A percentile compares a stretch with the other conserved stretches of the same genome.
These are phyloP conservation scores for Chytriomyces sp. DNA, from an alignment of 192 early-diverging fungal genomes.

Conservation along the genomic window DNA sequence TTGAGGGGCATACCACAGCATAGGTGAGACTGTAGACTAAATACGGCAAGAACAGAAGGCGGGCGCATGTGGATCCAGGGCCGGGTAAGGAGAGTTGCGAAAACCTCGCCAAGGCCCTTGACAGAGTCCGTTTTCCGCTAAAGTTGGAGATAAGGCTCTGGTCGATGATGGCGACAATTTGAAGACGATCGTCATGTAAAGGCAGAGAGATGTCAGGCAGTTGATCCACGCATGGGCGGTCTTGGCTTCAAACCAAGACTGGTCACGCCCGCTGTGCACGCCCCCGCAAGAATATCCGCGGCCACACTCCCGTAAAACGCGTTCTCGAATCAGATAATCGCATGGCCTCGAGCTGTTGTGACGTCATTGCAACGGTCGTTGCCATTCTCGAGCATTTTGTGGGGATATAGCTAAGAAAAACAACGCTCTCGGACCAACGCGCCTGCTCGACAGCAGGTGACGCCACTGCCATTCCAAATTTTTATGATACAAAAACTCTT, in stretches of 20 bases:
- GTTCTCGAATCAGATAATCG: too few species aligned
- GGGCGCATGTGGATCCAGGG: slow-evolving; percentile 36
- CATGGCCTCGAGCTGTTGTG: too few species aligned
- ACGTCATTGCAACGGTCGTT: too few species aligned
- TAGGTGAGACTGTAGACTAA: slow-evolving; percentile 50
- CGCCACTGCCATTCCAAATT: too few species aligned
- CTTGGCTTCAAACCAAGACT: too few species aligned
- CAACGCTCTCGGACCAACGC: too few species aligned
- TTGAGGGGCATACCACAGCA: slow-evolving; percentile 37
- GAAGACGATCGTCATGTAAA: neutral
- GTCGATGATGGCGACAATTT: slow-evolving; percentile 53
- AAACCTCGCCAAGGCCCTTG: slow-evolving; percentile 30
- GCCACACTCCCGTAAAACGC: neutral
- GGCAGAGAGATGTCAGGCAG: too few species aligned
- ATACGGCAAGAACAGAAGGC: slow-evolving; percentile 44
- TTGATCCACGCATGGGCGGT: neutral
- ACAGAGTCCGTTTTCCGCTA: slow-evolving; percentile 40
- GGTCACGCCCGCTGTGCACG: slow-evolving; percentile 19
- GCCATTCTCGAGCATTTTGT: too few species aligned
- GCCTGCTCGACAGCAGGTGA: too few species aligned
- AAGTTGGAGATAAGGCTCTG: slow-evolving; percentile 49
- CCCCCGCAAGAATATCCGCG: slow-evolving; percentile 17
- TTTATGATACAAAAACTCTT: too few species aligned
- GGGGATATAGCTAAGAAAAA: too few species aligned
- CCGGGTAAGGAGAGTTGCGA: slow-evolving; percentile 33